Evolutionary conservation across 768 basidiomycete genomes (phyloP), one percentile per base, ranked within the genome.

Genomic region (Rhodotorula paludigena): DNA sequence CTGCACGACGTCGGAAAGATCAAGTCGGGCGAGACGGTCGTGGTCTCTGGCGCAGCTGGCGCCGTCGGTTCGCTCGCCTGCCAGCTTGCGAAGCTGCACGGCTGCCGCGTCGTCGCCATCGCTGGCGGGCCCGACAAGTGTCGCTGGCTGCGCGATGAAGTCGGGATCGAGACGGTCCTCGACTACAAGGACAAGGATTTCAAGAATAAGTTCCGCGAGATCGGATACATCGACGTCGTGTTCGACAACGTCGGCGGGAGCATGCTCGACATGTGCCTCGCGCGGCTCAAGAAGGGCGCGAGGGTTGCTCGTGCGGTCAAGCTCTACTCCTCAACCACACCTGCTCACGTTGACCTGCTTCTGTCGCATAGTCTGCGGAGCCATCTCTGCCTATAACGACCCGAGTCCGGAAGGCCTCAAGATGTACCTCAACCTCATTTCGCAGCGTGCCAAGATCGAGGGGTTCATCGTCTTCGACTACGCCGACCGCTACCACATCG

Each of bases 1-100:
- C 81, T 97, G 36, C 81, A 85, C 77, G 89, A 90, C 56, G 82
- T 94, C 53, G 90, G 87, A 23, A 78, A 89, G 66, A 78, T 93
- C 74, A 89, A 93, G 77, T 78, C 86, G 0, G 91, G 92, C 20
- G 92, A 97, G 67, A 89, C 84, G 0, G 84, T 94, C 56, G 83
- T 97, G 32, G 87, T 87, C 18, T 90, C 90, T 1, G 93, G 91
- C 28, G 93, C 93, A 4, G 93, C 94, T 15, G 93, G 92, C 16
- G 86, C 92, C 1, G 89, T 90, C 16, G 90, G 92, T n/a, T 84
- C 86, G 16, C 77, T 90, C 21, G 52, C 52, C 5, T 92, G 90
- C 78, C 91, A 92, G 72, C 82, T 92, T 28, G 91, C 88, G 53
- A 90, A 90, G 77, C 81, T 84, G 36, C 80, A 82, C 18, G 90